phyloP scores from a whole-genome alignment of 176 grass and related monocot genomes.

The Eragrostis curvula region DNA sequence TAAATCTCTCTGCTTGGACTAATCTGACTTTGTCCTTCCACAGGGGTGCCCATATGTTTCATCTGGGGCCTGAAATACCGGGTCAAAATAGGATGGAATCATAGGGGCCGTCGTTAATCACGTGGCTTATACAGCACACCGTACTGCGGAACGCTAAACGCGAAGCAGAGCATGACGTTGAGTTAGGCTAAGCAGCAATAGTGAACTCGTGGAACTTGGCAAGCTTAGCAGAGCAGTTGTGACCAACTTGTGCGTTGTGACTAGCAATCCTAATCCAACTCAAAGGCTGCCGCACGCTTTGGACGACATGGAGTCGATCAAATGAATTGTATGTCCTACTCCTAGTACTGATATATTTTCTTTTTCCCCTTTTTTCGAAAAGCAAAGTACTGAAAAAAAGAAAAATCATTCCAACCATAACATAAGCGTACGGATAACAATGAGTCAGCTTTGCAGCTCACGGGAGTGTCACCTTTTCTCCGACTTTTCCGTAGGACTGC shows the following conservation, averaged over 20 bases:
- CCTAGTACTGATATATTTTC: background rate
- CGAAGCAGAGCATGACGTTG: background rate
- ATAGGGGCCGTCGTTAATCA: background rate
- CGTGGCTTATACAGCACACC: background rate
- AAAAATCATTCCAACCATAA: background rate
- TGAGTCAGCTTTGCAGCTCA: conserved; percentile 15
- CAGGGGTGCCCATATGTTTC: too few species aligned
- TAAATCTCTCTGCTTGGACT: too few species aligned
- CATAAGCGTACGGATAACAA: background rate
- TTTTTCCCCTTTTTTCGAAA: background rate
- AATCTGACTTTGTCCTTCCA: too few species aligned
- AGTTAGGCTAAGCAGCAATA: conserved; percentile 44
- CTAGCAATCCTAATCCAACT: conserved; percentile 41
- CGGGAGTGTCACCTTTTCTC: background rate
- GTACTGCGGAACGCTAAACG: background rate
- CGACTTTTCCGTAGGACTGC: conserved; percentile 34
- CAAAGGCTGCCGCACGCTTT: background rate
- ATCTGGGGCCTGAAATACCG: too few species aligned
- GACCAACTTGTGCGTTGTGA: conserved; percentile 4
- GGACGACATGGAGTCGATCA: too few species aligned
- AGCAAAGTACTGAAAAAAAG: background rate
- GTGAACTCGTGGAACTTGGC: background rate
- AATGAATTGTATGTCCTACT: background rate
- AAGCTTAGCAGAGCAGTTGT: conserved; percentile 34
- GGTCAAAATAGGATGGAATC: too few species aligned